Evolutionary conservation across 2,329 filamentous ascomycete genomes (phyloP), one percentile per base, ranked within the genome.

Genomic region (Diaporthe sp.): DNA sequence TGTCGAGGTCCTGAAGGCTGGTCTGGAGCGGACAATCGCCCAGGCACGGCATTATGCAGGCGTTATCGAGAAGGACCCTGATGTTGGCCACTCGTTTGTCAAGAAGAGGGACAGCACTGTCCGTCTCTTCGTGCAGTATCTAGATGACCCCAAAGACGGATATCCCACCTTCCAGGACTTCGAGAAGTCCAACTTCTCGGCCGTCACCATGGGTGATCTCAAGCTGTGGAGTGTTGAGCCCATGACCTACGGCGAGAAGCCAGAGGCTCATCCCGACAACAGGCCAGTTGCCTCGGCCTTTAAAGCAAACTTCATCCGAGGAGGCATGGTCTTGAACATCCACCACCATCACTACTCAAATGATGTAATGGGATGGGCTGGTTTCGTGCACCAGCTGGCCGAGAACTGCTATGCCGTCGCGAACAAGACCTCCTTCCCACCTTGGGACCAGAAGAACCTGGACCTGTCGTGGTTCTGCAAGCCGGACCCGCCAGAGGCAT

Each of bases 301-400:
- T 77, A 82, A 86, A 70, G 82, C 82, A 0, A 87, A 83, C 76
- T 83, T 87, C 53, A 78, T 86, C 35, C 80, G 78, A 0, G 85
- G 84, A 3, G 85, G 85, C 0, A 73, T 86, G 1, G 80, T 87
- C 12, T 81, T 87, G 69, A 82, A 81, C 44, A 84, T 83, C 68
- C 84, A 86, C 53, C 77, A 80, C 66, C 85, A 87, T 58, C 85
- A 87, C 72, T 87, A 83, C 63, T 76, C 81, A 55, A 84, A 84
- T 73, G 85, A 87, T 75, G 78, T 85, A 0, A 85, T 84, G 81
- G 84, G 83, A 4, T 86, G 84, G 84, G 80, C 81, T 0, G 79
- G 79, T 7, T 81, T 84, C 27, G 77, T 79, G 0, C 80, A 82
- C 25, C 84, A 86, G 78, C 81, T 86, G 4, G 84, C 84, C 9